phyloP scores from a whole-genome alignment of 148 eudicot genomes.

The Silene conica region DNA sequence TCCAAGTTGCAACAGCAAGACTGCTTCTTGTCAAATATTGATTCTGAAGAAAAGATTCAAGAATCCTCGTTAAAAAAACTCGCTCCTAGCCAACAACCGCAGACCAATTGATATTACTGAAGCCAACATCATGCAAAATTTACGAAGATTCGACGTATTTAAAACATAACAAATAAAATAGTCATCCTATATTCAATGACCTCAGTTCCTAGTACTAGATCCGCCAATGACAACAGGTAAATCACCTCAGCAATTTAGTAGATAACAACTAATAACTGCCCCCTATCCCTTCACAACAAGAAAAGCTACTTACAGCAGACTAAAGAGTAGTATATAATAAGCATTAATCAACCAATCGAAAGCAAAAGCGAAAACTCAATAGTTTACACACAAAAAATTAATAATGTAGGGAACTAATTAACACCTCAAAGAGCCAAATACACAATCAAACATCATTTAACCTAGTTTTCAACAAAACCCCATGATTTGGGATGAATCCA shows the following conservation, averaged over 20 bases:
- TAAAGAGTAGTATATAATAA: background rate
- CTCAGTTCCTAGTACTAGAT: no score
- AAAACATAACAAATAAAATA: no score
- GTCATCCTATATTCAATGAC: no score
- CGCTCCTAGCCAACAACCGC: no score
- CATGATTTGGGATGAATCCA: conserved; percentile 8
- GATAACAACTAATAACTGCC: background rate
- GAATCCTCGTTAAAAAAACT: conserved; percentile 15
- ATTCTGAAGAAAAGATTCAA: conserved; percentile 19
- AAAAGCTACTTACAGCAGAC: conserved; percentile 2
- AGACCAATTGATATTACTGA: no score
- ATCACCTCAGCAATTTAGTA: conserved; percentile 6
- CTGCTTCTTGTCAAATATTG: conserved; percentile 9
- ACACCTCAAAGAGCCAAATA: background rate
- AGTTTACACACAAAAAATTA: background rate
- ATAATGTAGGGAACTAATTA: conserved; percentile 7
- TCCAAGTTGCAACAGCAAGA: background rate
- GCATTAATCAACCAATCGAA: conserved; percentile 5
- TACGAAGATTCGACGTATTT: no score
- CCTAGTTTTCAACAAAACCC: background rate
- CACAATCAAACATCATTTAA: background rate
- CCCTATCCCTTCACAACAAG: background rate
- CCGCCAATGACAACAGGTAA: background rate
- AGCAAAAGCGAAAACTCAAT: background rate
- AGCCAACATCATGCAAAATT: no score